These are phyloP conservation scores for Prunus mume DNA, from an alignment of 306 rosid genomes.

Conservation along the genomic window DNA sequence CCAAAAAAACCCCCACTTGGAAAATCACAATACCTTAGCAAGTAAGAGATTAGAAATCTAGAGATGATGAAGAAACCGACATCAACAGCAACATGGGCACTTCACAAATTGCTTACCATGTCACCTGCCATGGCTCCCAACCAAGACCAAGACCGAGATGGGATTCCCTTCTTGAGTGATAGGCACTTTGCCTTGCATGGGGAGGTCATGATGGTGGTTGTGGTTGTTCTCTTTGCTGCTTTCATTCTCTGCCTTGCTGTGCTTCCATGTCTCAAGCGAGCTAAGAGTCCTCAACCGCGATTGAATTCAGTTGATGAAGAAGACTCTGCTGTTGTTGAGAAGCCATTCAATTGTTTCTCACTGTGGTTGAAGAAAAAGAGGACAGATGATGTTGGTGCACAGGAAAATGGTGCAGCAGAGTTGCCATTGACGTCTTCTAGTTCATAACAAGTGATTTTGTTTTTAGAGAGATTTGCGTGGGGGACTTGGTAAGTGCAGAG, in stretches of 20 bases:
- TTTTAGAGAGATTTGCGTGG: neutral
- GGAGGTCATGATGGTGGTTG: conserved; percentile 33
- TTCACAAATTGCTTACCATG: neutral
- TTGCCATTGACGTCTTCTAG: neutral
- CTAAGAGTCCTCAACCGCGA: neutral
- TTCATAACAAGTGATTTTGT: neutral
- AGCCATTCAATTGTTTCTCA: neutral
- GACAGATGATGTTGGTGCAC: neutral
- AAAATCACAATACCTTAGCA: neutral
- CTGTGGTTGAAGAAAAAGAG: neutral
- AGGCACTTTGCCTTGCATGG: conserved; percentile 51
- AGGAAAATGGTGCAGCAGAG: neutral
- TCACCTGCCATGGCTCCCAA: conserved; percentile 25
- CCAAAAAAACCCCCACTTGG: neutral
- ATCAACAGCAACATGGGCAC: neutral
- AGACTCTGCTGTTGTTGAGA: neutral
- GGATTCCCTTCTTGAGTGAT: conserved; percentile 35
- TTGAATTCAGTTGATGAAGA: neutral
- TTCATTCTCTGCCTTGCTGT: conserved; percentile 31
- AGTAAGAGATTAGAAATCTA: neutral
- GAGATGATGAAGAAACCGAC: neutral
- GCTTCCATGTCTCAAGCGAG: conserved; percentile 29
- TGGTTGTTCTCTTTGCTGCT: conserved; percentile 33
- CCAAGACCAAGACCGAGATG: conserved; percentile 23
- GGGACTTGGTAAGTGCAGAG: neutral